Conservation (phyloP, 1,284 basidiomycete genomes). For the Hemileia vastatrix region DNA sequence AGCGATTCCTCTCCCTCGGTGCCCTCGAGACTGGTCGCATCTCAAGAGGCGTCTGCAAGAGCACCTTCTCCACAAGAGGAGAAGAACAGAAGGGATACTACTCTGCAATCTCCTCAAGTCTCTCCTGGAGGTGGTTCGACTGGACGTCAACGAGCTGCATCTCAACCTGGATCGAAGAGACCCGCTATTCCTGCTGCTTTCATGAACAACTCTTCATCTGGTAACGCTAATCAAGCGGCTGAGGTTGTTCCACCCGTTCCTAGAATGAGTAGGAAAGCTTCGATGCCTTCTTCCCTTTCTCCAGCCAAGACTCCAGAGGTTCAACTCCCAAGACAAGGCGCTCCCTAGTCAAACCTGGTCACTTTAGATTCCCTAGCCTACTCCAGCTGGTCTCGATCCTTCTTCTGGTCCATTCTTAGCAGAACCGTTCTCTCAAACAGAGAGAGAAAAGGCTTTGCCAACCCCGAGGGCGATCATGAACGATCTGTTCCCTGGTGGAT, state of each 20-base stretch:
- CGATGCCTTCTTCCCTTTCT: constrained; percentile 1
- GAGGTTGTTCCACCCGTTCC: constrained; percentile 28
- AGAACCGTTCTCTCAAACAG: too few species aligned
- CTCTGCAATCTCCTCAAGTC: neutral
- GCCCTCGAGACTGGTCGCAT: neutral
- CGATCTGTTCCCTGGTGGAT: too few species aligned
- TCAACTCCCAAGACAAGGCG: neutral
- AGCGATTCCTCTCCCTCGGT: neutral
- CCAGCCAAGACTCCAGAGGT: neutral
- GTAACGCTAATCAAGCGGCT: constrained; percentile 18
- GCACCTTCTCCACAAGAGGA: neutral
- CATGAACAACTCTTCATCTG: constrained; percentile 14
- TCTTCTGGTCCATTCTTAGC: too few species aligned
- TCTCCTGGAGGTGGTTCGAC: constrained; percentile 1
- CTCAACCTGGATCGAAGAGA: constrained; percentile 30
- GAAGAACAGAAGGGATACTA: neutral
- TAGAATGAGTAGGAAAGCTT: constrained; percentile 29
- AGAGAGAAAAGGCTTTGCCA: too few species aligned
- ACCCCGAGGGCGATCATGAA: too few species aligned
- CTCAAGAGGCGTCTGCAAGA: neutral
- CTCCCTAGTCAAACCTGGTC: too few species aligned
- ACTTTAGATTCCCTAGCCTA: too few species aligned
- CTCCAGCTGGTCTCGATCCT: too few species aligned
- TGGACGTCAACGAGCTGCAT: constrained; percentile 29
- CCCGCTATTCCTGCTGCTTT: constrained; percentile 31